Percentiles rank a stretch among this genome's conserved stretches.
These are phyloP conservation scores for Hericium rajendrae DNA, from an alignment of 768 basidiomycete genomes.

Conservation along the genomic window DNA sequence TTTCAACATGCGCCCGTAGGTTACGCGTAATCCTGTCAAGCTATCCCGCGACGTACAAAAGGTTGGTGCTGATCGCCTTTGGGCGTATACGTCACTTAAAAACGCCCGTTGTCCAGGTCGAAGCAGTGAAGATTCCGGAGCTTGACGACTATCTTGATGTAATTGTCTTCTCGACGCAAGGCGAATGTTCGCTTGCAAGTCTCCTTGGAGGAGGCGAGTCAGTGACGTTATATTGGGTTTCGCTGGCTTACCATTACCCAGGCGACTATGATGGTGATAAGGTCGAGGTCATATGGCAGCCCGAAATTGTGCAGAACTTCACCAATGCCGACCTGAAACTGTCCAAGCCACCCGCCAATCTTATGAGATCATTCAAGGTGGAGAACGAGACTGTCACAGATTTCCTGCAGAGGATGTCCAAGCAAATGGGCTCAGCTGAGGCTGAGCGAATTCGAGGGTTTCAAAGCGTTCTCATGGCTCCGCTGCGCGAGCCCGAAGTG, in stretches of 20 bases:
- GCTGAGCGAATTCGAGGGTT: slow-evolving; percentile 25
- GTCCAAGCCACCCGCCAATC: slow-evolving; percentile 37
- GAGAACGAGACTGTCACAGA: slow-evolving; percentile 32
- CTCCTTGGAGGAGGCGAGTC: slow-evolving; percentile 51
- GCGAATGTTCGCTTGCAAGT: slow-evolving; percentile 44
- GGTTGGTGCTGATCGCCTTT: slow-evolving; percentile 23
- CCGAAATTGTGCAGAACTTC: slow-evolving; percentile 44
- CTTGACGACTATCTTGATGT: slow-evolving; percentile 46
- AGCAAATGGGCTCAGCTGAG: slow-evolving; percentile 1
- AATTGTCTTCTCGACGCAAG: slow-evolving; percentile 32
- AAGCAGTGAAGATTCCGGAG: slow-evolving; percentile 41
- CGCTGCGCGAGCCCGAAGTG: slow-evolving; percentile 32
- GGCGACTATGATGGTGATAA: slow-evolving; percentile 71
- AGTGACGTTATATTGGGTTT: neutral
- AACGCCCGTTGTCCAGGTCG: slow-evolving; percentile 30
- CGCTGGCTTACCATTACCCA: slow-evolving; percentile 12
- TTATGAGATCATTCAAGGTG: slow-evolving; percentile 32
- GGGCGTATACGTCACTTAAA: neutral
- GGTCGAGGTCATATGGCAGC: slow-evolving; percentile 48
- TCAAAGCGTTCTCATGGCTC: slow-evolving; percentile 42
- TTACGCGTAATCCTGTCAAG: slow-evolving; percentile 63
- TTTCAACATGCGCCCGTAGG: slow-evolving; percentile 19
- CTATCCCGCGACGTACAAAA: slow-evolving; percentile 59
- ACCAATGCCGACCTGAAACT: slow-evolving; percentile 38
- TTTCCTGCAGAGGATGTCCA: neutral